Evolutionary conservation across 1,139 yeast genomes (phyloP), one percentile per base, ranked within the genome.

Genomic region (Debaryomyces fabryi): DNA sequence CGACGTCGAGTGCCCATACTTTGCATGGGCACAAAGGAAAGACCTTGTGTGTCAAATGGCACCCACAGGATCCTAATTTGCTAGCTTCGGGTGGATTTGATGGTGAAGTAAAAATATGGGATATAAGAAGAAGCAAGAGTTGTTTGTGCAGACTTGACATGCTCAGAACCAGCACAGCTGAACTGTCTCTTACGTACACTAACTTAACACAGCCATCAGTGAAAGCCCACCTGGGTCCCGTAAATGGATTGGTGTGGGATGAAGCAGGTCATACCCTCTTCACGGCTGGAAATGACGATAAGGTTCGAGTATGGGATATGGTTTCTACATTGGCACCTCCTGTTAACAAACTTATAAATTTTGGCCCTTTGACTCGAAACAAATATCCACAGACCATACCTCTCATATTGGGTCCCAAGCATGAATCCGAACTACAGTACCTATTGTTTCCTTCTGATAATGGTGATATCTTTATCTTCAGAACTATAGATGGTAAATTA

Each of bases 51-150:
- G 83, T 86, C 33, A 81, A 83, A 59, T 89, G 96, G 93, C 87
- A 88, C 39, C 96, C 96, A 0, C 73, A 73, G n/a, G 68, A 81
- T 46, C 69, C 80, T 2, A 68, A 85, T 56, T 50, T 87, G 16
- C 71, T 89, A 3, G 88, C 90, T 0, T 77, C 90, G 0, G 96
- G 95, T 2, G 93, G 95, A 6, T 75, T 80, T 29, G 92, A 87
- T 58, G 96, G 89, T 0, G 85, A 81, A 49, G 78, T 81, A 16
- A 74, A 79, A 47, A 63, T 83, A 0, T 84, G 96, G 96, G 96
- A 89, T 60, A 81, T 88, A 4, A 69, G 96, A 42, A 70, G 88
- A 47, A 82, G 89, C 42, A 73, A 77, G 15, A 79, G 87, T 30
- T 86, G 91, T 58, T 65, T 89, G 21, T 80, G 82, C 54, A 74